Evolutionary conservation across 2,329 filamentous ascomycete species (phyloP), one percentile per base, ranked within the genome.

Genomic region (Penicillium sp.): DNA sequence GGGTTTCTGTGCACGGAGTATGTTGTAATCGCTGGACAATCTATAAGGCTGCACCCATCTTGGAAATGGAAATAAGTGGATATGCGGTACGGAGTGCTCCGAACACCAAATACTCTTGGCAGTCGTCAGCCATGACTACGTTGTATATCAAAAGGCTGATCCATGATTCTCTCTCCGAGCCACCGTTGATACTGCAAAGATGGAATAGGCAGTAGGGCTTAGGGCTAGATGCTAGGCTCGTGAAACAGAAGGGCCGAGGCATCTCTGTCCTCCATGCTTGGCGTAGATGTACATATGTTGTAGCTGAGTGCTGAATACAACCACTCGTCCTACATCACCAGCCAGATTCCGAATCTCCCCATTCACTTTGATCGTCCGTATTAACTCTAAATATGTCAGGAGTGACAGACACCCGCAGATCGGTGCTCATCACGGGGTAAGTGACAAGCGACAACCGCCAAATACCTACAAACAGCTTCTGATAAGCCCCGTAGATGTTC

Each of bases 401-500:
- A 41, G 42, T 51, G 16, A 58, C 55, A 34, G 71, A 75, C 47
- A 65, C 59, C 45, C 70, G 70, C 55, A 70, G 67, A 61, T 73
- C 73, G 5, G 72, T 76, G 44, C 66, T 76, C 18, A 76, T 76
- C 54, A 76, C 74, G 13, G 74, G 74, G 74, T 75, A 66, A 61
- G 70, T 57, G n/a, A n/a, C 26, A 23, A 6, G 39, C 23, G 11
- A 30, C n/a, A n/a, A 8, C 18, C 18, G 14, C 27, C 32, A 45
- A 32, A 51, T 47, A 51, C 29, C 36, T 39, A 47, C 19, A 34
- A 50, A 13, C 45, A 44, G 30, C 14, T 18, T 35, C 49, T 63
- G 27, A 57, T 30, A 23, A 38, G 36, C 36, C 26, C 41, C 30
- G 19, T 38, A 70, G 69, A 35, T 71, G 68, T 45, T 69, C 68